Evolutionary conservation across 352 stramenopile genomes (phyloP), one percentile per base, ranked within the genome.

Genomic region (Pythium sukuiense): DNA sequence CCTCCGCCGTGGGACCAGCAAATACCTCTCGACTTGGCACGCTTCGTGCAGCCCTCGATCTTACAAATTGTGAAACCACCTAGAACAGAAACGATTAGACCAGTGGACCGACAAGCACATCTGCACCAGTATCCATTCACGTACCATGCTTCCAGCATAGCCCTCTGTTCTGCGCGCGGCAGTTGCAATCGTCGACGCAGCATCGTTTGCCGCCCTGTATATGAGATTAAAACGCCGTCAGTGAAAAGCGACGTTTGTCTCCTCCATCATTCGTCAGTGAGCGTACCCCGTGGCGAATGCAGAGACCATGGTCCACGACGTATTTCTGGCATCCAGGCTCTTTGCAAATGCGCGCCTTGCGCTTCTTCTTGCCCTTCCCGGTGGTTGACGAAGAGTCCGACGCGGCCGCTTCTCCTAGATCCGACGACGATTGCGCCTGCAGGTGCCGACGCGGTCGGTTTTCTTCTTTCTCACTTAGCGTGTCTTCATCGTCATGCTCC

Each of bases 81-180:
- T 72, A 29, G 12, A 41, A 26, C 11, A 54, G 14, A 20, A 16
- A 9, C 30, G 9, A 18, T 48, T 0, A 53, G 3, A 27, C 32
- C 2, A 16, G 20, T 24, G 20, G 16, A 26, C n/a, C 29, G 11
- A 27, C 18, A 52, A 12, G 14, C 18, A 33, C 11, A 7, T 37
- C 18, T 13, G 32, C n/a, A 8, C 24, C 6, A 30, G 16, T 6
- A 53, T 30, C 16, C 26, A 16, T 24, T 37, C 14, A 4, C 45
- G 29, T 60, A 71, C 68, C 68, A 55, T 82, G 74, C 43, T 82
- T 82, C 74, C 74, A 82, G 54, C 74, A 82, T 13, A 80, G 57
- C 0, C 74, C 74, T 49, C 70, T 70, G 35, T 82, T 79, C 53
- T 82, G 72, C 0, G 74, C 74, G 26, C 74, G 70, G 43, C 72